Evolutionary conservation across 2,329 filamentous ascomycete genomes (phyloP), one percentile per base, ranked within the genome.

Genomic region (Fusarium mangiferae): DNA sequence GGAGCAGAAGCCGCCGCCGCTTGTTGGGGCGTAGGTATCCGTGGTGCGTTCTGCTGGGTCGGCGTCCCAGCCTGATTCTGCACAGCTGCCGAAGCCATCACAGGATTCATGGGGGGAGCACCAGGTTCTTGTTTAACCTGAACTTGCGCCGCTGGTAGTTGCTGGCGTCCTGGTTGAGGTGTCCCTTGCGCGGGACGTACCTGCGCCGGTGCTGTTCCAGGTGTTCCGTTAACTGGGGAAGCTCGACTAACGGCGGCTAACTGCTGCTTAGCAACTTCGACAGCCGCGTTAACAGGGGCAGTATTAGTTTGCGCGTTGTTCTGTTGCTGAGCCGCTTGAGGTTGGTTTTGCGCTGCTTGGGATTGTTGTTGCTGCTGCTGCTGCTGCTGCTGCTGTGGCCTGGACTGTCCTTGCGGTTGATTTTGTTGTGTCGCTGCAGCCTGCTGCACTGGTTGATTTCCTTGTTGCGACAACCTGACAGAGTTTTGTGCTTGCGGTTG

Each of bases 21-120:
- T 65, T 89, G 87, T 63, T 89, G 88, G 5, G 87, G 85, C 15
- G 87, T 88, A 64, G 85, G 85, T 11, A 87, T 81, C 56, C 87
- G 85, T 14, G 83, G 82, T 8, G 85, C 83, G 24, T 81, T 81
- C 62, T 88, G 87, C 63, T 88, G 87, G 1, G 86, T 87, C 28
- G 87, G 87, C 13, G 87, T 87, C 62, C 85, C 85, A 39, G 65
- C 70, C 56, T 68, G 86, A 75, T 45, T 85, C 81, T 60, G 83
- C 73, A 83, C 80, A 18, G 82, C 79, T 8, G 85, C 82, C 42
- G 76, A 73, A 39, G 79, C 77, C 56, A 88, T 80, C 7, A 84
- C 82, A 0, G 87, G 86, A 70, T 89, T 89, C 51, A 87, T 82
- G 14, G 87, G 86, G 4, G 83, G 81, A 8, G 84, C 84, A 58